Evolutionary conservation across 2,329 filamentous ascomycete species (phyloP), one percentile per base, ranked within the genome.

Genomic region (Teratosphaeria nubilosa): DNA sequence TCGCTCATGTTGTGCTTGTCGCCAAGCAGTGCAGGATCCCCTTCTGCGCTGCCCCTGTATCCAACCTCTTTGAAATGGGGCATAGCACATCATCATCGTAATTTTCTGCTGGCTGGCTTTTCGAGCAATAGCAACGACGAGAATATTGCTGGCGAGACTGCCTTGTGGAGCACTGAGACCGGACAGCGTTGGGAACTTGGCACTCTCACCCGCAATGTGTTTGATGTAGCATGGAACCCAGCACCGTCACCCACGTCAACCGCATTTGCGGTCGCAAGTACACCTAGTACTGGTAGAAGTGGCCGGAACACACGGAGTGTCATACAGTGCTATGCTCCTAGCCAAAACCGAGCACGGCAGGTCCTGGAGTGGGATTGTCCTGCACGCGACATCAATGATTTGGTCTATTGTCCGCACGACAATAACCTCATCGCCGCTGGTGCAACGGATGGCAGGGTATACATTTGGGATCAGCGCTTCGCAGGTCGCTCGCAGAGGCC

Each of bases 321-420:
- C 1, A 73, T 86, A 2, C 77, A 81, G 3, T 69, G 83, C 2
- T 85, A 81, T 62, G 76, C 80, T 11, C 69, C 75, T 1, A 65
- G 72, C 5, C 65, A 62, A 25, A 63, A 62, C n/a, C 70, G 67
- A 57, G 72, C 68, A 48, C 69, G 66, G 30, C 60, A 64, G 45
- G 70, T 70, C 0, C 65, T 79, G 25, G 77, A 80, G 58, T 75
- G 81, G 41, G 78, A 84, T 54, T 85, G 82, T 63, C 77, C 77
- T 25, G 82, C 83, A 0, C 65, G 77, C 7, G 83, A 86, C 66
- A 83, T 86, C 63, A 86, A 85, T 58, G 82, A 85, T 58, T 73
- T 85, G 0, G 72, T 79, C 0, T 68, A 66, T 58, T 75, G 74
- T 58, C 77, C 77, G 0, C 67, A 76, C 56, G 74, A 79, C 56